Evolutionary conservation across 495 filamentous ascomycete genomes (phyloP), one percentile per base, ranked within the genome.

Genomic region (Amniculicola lignicola): DNA sequence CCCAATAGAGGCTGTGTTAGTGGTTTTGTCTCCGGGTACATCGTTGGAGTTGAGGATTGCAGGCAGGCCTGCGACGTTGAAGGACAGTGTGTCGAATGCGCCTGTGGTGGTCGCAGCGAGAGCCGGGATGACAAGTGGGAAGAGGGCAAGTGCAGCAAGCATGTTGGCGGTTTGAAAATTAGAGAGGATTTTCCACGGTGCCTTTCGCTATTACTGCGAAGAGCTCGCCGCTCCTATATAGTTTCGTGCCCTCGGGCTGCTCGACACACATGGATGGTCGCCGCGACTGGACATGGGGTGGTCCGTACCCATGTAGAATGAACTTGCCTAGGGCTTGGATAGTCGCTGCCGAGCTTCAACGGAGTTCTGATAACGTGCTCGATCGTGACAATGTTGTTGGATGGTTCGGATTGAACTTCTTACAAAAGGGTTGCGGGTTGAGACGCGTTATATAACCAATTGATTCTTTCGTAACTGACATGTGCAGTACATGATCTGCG

Each of bases 61-160:
- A 14, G 56, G 56, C 2, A 59, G 70, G 35, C 83, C 82, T 31
- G 83, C 83, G 37, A 84, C 69, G 42, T 71, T 79, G 62, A 86
- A 75, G 31, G 55, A 44, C 35, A 62, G 44, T 25, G 47, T 36
- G 22, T 61, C 46, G 43, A 55, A 61, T 1, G 48, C 39, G 29
- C 56, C 56, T 41, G 42, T 23, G 9, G 39, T 27, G 23, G 29
- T 4, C 24, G 53, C 53, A 31, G 53, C 42, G 18, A 48, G 37
- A 7, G 29, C 31, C 2, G 41, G 53, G 2, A 39, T 23, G 14
- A 25, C 23, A 5, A 37, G 27, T 1, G 31, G 27, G 18, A 47
- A 14, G 31, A n/a, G 16, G 31, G 42, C 21, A 4, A 19, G 36
- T 31, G 4, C 33, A 36, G 44, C 23, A 15, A 49, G 22, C 53